Percentiles rank a stretch among this genome's conserved stretches.
Evolutionary conservation across 306 rosid species (phyloP).

Genomic region (Fagus crenata): DNA sequence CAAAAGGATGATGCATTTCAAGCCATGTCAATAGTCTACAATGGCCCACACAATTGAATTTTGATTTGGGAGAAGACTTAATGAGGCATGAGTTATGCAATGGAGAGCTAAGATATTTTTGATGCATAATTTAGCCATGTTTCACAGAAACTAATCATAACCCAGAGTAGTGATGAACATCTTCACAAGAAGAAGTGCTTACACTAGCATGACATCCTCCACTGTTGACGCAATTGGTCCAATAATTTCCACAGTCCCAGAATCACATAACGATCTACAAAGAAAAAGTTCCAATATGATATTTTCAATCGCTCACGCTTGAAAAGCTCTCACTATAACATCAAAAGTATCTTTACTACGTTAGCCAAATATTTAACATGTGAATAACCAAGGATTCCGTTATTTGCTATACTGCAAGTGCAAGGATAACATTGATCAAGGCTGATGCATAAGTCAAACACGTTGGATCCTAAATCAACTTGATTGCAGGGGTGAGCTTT

Average conservation of each 20-base stretch:
- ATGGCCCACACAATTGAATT: constrained; percentile 17
- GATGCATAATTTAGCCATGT: constrained; percentile 15
- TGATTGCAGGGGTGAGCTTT: background rate
- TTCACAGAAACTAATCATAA: constrained; percentile 1
- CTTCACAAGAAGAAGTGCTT: constrained; percentile 39
- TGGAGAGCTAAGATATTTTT: background rate
- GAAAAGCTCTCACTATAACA: background rate
- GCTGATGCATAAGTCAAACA: background rate
- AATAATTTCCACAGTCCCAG: constrained; percentile 91
- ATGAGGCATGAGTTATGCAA: constrained; percentile 5
- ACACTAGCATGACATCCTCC: constrained; percentile 94
- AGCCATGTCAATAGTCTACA: constrained; percentile 11
- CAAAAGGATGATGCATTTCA: constrained; percentile 16
- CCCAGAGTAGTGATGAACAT: background rate
- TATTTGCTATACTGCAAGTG: background rate
- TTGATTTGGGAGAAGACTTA: constrained; percentile 6
- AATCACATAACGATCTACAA: constrained; percentile 73
- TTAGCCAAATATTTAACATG: background rate
- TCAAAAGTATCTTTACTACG: background rate
- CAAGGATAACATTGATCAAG: background rate
- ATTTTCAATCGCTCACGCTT: constrained; percentile 11
- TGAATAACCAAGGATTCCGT: background rate
- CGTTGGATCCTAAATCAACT: background rate
- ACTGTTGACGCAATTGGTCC: constrained; percentile 92
- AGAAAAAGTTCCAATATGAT: constrained; percentile 24